A percentile compares a stretch with the other conserved stretches of the same genome.
These are phyloP conservation scores for Candida sphagnicola DNA, from an alignment of 805 yeast species.

Conservation along the genomic window DNA sequence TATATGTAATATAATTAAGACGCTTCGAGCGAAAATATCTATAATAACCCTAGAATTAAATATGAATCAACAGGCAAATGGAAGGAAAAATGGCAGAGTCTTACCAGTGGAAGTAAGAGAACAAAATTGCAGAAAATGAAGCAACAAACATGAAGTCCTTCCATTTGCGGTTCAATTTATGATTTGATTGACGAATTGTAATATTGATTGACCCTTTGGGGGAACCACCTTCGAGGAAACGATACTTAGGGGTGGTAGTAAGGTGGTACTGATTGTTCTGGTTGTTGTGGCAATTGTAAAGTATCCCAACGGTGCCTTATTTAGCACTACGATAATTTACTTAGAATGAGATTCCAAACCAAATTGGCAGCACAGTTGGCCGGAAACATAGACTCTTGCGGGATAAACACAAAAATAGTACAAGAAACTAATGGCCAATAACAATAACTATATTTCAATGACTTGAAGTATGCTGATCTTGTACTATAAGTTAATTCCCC, in stretches of 20 bases:
- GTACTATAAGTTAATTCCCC: conserved; percentile 31
- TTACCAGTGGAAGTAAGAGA: no score
- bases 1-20: no score
- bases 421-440: conserved; percentile 60
- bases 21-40: not conserved
- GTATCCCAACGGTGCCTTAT: no score
- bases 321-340: conserved; percentile 23
- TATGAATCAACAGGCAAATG: not conserved
- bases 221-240: no score
- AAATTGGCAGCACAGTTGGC: conserved; percentile 54
- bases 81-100: not conserved
- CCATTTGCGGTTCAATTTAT: no score
- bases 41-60: not conserved
- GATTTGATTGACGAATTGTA: no score
- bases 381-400: conserved; percentile 50
- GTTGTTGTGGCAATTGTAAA: no score
- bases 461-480: conserved; percentile 39
- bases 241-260: no score
- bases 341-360: conserved; percentile 52
- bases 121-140: no score
- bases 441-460: conserved; percentile 50
- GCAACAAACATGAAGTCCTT: no score
- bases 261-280: no score
- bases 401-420: conserved; percentile 46
- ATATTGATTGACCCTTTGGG: no score